phyloP scores from a whole-genome alignment of 768 basidiomycete species.

The Tricholoma flavovirens region DNA sequence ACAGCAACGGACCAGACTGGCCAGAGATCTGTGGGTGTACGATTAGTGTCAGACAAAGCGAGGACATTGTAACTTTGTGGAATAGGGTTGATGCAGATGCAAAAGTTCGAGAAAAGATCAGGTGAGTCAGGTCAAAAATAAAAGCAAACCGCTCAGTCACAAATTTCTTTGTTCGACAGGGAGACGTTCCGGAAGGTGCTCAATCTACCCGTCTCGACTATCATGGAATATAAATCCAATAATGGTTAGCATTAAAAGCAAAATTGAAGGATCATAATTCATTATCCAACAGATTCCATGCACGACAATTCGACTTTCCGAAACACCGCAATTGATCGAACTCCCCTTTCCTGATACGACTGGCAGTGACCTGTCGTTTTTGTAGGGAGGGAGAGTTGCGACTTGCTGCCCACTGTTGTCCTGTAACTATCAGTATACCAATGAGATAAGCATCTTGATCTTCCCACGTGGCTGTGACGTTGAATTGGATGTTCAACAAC shows the following conservation, averaged over 20 bases:
- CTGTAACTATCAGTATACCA: constrained; percentile 2
- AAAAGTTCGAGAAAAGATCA: constrained; percentile 74
- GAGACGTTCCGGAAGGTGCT: constrained; percentile 77
- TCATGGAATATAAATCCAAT: constrained; percentile 95
- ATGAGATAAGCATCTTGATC: not conserved
- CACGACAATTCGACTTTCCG: constrained; percentile 86
- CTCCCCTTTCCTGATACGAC: constrained; percentile 21
- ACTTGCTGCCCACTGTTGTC: not conserved
- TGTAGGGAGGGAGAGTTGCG: not conserved
- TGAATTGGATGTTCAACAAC: not conserved
- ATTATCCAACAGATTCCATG: constrained; percentile 61
- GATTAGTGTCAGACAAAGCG: constrained; percentile 86
- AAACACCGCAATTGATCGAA: constrained; percentile 51
- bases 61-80: constrained; percentile 94
- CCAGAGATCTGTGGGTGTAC: constrained; percentile 94
- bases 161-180: constrained; percentile 31
- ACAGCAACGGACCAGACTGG: constrained; percentile 41
- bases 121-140: constrained; percentile 40
- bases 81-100: constrained; percentile 76
- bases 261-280: not conserved
- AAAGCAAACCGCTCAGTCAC: not conserved
- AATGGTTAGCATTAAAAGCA: constrained; percentile 47
- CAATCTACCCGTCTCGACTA: constrained; percentile 67
- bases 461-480: not conserved
- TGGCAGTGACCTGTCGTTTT: not conserved